Conservation (phyloP, 2,329 filamentous ascomycete genomes). For the Chrysosporium queenslandicum region DNA sequence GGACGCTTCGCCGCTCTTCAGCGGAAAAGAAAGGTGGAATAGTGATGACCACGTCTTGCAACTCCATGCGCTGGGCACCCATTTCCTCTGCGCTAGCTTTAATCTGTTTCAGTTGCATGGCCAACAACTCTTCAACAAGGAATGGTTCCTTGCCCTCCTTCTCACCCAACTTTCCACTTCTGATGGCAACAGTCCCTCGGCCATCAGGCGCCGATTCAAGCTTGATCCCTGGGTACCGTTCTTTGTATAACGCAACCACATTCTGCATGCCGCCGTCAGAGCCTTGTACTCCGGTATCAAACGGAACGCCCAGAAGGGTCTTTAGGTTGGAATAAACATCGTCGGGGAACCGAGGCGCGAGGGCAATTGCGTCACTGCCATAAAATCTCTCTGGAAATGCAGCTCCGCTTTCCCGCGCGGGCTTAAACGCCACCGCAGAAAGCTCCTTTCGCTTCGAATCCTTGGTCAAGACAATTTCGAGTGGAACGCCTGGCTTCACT, state of each 20-base stretch:
- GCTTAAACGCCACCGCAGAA: constrained; percentile 88
- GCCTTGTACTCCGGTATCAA: constrained; percentile 39
- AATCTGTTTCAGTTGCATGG: constrained; percentile 91
- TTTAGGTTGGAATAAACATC: constrained; percentile 96
- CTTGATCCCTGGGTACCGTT: constrained; percentile 67
- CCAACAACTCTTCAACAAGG: constrained; percentile 82
- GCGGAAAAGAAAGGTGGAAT: constrained; percentile 81
- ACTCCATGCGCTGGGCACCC: constrained; percentile 61
- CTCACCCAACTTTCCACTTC: constrained; percentile 58
- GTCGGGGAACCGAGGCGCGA: constrained; percentile 76
- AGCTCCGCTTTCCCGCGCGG: constrained; percentile 55
- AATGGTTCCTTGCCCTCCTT: constrained; percentile 54
- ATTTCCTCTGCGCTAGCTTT: constrained; percentile 76
- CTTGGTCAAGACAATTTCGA: constrained; percentile 96
- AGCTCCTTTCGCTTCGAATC: constrained; percentile 94
- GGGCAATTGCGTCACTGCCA: constrained; percentile 79
- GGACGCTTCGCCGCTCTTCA: constrained; percentile 79
- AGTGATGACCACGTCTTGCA: constrained; percentile 79
- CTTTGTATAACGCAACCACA: constrained; percentile 58
- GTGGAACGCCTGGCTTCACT: constrained; percentile 91
- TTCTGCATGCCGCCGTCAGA: constrained; percentile 31
- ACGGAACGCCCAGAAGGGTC: constrained; percentile 65
- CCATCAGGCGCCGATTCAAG: constrained; percentile 44
- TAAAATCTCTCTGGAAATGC: constrained; percentile 81
- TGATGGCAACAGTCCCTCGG: constrained; percentile 67